Evolutionary conservation across 169 alveolate genomes (phyloP).

Genomic region (Perkinsus olseni): DNA sequence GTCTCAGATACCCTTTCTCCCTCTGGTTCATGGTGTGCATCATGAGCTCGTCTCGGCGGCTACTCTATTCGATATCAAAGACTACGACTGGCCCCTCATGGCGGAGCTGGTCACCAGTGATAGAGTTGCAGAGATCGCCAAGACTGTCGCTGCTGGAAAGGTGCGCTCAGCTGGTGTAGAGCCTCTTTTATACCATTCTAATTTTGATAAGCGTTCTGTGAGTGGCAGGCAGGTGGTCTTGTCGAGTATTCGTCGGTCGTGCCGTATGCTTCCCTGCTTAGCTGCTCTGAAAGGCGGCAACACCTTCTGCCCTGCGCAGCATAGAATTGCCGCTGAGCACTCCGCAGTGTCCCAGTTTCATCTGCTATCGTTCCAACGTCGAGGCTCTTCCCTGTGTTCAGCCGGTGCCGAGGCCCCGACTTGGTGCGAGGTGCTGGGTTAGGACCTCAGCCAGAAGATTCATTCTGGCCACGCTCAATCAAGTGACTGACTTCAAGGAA

Average conservation of each 20-base stretch:
- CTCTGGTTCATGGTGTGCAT: background rate
- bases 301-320: no score
- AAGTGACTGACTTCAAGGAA: background rate
- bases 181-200: no score
- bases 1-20: background rate
- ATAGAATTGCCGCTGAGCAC: no score
- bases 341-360: no score
- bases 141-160: background rate
- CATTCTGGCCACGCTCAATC: background rate
- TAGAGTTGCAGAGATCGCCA: background rate
- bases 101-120: background rate
- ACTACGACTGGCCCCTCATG: background rate
- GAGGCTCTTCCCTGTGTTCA: no score
- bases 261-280: no score
- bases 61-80: background rate
- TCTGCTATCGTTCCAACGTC: no score
- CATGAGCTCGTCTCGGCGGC: background rate
- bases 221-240: no score
- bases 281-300: no score
- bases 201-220: no score
- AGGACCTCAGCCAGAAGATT: background rate
- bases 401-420: background rate
- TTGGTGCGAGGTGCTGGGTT: background rate
- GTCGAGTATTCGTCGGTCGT: no score
- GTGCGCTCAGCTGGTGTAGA: background rate